Base-by-base conservation (phyloP, 2,329 filamentous ascomycete genomes). In the Ophiocordyceps camponoti-leonardi region DNA sequence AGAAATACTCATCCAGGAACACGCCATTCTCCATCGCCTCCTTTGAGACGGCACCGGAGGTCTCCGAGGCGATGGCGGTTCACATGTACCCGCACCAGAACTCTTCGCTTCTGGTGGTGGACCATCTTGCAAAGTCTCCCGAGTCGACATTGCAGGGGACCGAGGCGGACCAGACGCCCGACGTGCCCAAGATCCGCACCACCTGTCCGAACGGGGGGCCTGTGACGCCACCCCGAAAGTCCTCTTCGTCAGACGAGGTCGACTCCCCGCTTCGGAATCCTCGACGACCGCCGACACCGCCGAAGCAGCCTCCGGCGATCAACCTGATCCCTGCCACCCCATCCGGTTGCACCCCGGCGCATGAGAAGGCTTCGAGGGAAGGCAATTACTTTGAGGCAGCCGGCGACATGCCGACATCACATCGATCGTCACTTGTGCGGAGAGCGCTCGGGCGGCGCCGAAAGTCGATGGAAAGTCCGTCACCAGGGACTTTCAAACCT, bases 31-130 rank as follows among this genome's bases (percentile, higher is more conserved):
- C 77, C 2, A 63, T 75, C 47, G 64, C 67, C 1, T 81, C 77
- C 0, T 67, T 79, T 43, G 77, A 79, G 45, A 77, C 75, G n/a
- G 77, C 73, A 3, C 66, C 68, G 4, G 77, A 79, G 51, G 70
- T 81, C 39, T 77, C 76, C 1, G 76, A 81, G 60, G 77, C 77
- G 31, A 61, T 73, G 55, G 75, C 73, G 37, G 68, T 81, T 46
- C 76, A 68, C 49, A 75, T 81, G 52, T 79, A 72, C 51, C 69
- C 73, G 19, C 77, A 81, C 50, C 75, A 81, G 52, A 81, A 80
- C 51, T 77, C 71, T 43, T 81, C 77, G 5, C 61, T 81, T 12
- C 57, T 79, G 40, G 68, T 81, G 59, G 72, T 81, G 28, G 64
- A 78, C 50, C 71, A 78, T 54, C 69, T 69, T 11, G 65, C 62